Percentiles rank a stretch among this genome's conserved stretches.
Evolutionary conservation across 73 alveolate species (phyloP).

Genomic region (Paraurostyla sp.): DNA sequence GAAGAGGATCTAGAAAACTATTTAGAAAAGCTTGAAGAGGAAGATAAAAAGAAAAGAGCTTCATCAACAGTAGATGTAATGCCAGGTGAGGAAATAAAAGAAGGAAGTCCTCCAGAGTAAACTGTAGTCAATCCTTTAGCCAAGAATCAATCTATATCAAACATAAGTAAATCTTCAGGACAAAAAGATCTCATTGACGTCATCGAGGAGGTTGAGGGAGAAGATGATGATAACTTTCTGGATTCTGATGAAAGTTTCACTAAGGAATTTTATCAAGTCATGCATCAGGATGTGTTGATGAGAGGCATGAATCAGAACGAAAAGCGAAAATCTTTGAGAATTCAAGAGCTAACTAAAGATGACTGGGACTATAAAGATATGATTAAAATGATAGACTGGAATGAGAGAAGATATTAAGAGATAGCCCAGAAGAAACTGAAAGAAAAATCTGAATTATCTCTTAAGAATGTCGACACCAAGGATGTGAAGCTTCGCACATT

Average conservation of each 20-base stretch:
- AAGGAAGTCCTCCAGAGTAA: background rate
- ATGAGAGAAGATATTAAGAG: slow-evolving; percentile 46
- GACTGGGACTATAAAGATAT: slow-evolving; percentile 47
- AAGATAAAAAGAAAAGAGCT: background rate
- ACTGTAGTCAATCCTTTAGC: background rate
- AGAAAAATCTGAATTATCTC: background rate
- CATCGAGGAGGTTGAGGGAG: slow-evolving; percentile 31
- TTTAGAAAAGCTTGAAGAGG: slow-evolving; percentile 16
- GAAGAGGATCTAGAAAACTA: slow-evolving; percentile 30
- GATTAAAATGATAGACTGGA: slow-evolving; percentile 49
- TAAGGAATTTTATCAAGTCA: slow-evolving; percentile 17
- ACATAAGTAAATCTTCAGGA: slow-evolving; percentile 1
- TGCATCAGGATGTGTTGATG: slow-evolving; percentile 23
- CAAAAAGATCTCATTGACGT: slow-evolving; percentile 14
- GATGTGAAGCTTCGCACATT: background rate
- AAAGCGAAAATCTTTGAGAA: background rate
- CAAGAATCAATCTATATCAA: background rate
- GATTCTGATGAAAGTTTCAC: slow-evolving; percentile 45
- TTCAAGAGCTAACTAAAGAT: slow-evolving; percentile 13
- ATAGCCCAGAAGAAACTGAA: slow-evolving; percentile 20
- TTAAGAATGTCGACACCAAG: background rate
- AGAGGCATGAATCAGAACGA: background rate
- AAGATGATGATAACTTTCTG: slow-evolving; percentile 30
- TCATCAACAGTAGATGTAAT: background rate
- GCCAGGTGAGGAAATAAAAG: background rate